Conservation (phyloP, 2,329 filamentous ascomycete genomes). For the Fusarium oxysporum region DNA sequence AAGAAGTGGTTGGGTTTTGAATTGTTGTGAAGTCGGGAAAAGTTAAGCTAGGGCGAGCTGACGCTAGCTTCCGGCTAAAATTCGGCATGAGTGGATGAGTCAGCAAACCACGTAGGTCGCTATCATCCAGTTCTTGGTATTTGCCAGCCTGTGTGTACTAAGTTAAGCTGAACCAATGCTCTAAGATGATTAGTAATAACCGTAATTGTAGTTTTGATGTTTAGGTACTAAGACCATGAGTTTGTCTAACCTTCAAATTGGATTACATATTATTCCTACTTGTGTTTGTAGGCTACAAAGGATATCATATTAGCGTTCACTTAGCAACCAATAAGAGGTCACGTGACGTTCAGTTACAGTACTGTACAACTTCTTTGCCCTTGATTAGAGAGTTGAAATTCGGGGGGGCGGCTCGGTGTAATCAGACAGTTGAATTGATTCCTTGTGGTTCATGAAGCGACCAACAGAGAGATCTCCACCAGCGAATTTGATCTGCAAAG, state of each 20-base stretch:
- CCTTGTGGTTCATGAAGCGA: slow-evolving; percentile 16
- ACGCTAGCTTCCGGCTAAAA: slow-evolving; percentile 32
- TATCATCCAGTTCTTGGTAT: no score
- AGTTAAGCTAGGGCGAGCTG: slow-evolving; percentile 27
- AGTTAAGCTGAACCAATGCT: background rate
- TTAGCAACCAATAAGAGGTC: background rate
- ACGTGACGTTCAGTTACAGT: background rate
- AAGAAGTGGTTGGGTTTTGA: slow-evolving; percentile 15
- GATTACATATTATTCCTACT: background rate
- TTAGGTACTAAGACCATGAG: background rate
- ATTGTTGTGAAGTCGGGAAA: slow-evolving; percentile 28
- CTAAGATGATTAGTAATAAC: background rate
- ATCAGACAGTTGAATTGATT: slow-evolving; percentile 20
- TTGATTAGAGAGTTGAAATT: no score
- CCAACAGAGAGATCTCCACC: slow-evolving; percentile 24
- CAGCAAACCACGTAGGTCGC: background rate
- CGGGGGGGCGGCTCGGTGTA: background rate
- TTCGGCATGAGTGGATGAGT: slow-evolving; percentile 17
- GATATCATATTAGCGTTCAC: background rate
- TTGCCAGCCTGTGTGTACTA: background rate
- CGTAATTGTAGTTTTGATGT: background rate
- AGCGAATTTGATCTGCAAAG: slow-evolving; percentile 1
- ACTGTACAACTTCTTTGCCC: background rate
- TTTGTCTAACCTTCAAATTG: background rate
- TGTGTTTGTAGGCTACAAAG: background rate